Evolutionary conservation across 2,329 filamentous ascomycete species (phyloP).

Genomic region (Metarhizium humberi): DNA sequence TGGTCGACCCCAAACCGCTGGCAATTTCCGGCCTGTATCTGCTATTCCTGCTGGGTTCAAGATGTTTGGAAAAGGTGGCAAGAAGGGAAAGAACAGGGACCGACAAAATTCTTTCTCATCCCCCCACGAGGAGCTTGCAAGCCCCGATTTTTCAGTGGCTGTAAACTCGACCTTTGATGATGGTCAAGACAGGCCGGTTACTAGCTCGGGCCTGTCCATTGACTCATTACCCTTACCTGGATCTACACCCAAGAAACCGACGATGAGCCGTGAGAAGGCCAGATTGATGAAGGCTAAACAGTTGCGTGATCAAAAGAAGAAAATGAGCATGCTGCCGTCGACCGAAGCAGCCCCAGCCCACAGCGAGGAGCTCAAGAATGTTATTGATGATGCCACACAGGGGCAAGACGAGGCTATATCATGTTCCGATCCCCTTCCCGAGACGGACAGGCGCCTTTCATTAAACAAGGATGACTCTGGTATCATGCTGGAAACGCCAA

Average conservation of each 20-base stretch:
- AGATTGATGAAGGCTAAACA: slow-evolving; percentile 92
- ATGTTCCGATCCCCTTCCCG: slow-evolving; percentile 14
- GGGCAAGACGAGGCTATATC: slow-evolving; percentile 14
- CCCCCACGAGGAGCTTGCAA: slow-evolving; percentile 25
- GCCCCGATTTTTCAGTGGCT: slow-evolving; percentile 24
- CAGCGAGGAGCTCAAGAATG: slow-evolving; percentile 8
- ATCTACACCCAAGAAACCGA: slow-evolving; percentile 33
- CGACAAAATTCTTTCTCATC: slow-evolving; percentile 13
- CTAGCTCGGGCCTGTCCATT: slow-evolving; percentile 35
- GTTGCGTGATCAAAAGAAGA: slow-evolving; percentile 71
- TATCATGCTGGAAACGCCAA: slow-evolving; percentile 38
- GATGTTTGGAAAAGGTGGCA: slow-evolving; percentile 49
- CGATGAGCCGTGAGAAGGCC: slow-evolving; percentile 80
- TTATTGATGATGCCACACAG: slow-evolving; percentile 4
- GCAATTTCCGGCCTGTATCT: slow-evolving; percentile 61
- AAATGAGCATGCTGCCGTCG: slow-evolving; percentile 13
- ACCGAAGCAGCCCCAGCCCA: slow-evolving; percentile 1
- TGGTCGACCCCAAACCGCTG: slow-evolving; percentile 52
- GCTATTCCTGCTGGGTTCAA: slow-evolving; percentile 76
- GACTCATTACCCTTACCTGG: slow-evolving; percentile 28
- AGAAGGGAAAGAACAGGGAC: slow-evolving; percentile 30
- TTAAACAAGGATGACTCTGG: slow-evolving; percentile 45
- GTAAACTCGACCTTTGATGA: slow-evolving; percentile 10
- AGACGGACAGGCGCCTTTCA: slow-evolving; percentile 24
- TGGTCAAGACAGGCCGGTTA: slow-evolving; percentile 24